A percentile compares a stretch with the other conserved stretches of the same genome.
Conservation (phyloP, 305 asterid species). For the Plantago lanceolata region DNA sequence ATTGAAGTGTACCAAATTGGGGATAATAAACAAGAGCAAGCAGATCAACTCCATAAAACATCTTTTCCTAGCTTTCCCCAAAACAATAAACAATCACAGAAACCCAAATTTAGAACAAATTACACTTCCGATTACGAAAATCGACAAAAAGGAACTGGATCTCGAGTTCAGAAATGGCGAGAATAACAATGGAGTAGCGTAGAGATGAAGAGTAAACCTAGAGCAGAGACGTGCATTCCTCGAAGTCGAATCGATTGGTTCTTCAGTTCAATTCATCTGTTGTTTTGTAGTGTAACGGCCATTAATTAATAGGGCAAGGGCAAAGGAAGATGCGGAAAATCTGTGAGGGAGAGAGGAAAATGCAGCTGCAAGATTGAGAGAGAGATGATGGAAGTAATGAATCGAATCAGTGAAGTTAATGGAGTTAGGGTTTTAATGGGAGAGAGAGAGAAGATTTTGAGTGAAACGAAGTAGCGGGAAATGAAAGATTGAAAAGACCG, state of each 20-base stretch:
- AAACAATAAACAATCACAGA: no score
- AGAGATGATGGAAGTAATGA: neutral
- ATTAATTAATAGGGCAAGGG: constrained; percentile 22
- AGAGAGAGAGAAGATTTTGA: constrained; percentile 23
- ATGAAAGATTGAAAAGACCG: constrained; percentile 29
- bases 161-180: neutral
- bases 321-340: constrained; percentile 10
- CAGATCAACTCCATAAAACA: neutral
- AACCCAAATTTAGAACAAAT: no score
- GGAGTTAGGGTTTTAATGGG: constrained; percentile 33
- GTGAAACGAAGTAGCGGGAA: constrained; percentile 49
- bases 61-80: no score
- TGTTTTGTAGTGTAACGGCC: constrained; percentile 27
- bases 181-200: neutral
- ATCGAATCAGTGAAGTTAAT: neutral
- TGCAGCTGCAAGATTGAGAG: constrained; percentile 8
- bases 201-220: neutral
- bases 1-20: no score
- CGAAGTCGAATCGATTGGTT: constrained; percentile 22
- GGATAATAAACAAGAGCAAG: no score
- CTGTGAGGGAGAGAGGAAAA: neutral
- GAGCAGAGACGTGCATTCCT: neutral
- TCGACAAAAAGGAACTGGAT: neutral
- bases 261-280: constrained; percentile 20
- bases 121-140: neutral